Evolutionary conservation across 2,329 filamentous ascomycete genomes (phyloP), one percentile per base, ranked within the genome.

Genomic region (Trichoderma arundinaceum): DNA sequence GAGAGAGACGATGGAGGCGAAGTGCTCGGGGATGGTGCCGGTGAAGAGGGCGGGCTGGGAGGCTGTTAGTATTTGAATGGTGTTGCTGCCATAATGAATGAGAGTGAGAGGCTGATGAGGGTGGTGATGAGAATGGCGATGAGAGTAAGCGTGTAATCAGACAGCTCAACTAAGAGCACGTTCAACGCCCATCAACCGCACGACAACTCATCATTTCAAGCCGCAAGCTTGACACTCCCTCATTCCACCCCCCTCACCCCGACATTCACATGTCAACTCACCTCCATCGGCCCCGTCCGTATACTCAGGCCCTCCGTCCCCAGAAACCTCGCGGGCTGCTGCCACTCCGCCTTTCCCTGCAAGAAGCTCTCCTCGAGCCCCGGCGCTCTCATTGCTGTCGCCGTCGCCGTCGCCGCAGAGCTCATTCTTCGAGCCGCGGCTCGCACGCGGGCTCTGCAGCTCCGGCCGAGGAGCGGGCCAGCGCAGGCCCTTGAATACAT

Each of bases 11-110:
- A 92, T 81, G 1, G 81, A 81, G 7, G 86, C 82, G 72, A 94
- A 93, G 74, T 94, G 89, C 68, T 91, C 79, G 0, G 90, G 89
- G 62, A 94, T 87, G 0, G 91, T 94, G 64, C 88, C 81, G 6
- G 83, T 79, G 54, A 91, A 84, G 7, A 94, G 79, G 0, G 88
- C 82, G 3, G 90, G 90, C 88, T 92, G 67, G 10, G 51, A 60
- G 19, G 19, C 43, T 53, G 48, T 38, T 33, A 28, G 59, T n/a
- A 17, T 7, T 22, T 65, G 28, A 44, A 28, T 46, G 33, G 61
- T 56, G 22, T 4, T 28, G 22, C 22, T 28, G 33, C 28, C 35
- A 19, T 48, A 12, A 41, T 56, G 22, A 28, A 4, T 28, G 22
- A 28, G 22, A 28, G 22, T 28, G 22, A 28, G 22, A 4, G 22